Evolutionary conservation across 2,329 filamentous ascomycete species (phyloP).

Genomic region (Clathrospora elynae): DNA sequence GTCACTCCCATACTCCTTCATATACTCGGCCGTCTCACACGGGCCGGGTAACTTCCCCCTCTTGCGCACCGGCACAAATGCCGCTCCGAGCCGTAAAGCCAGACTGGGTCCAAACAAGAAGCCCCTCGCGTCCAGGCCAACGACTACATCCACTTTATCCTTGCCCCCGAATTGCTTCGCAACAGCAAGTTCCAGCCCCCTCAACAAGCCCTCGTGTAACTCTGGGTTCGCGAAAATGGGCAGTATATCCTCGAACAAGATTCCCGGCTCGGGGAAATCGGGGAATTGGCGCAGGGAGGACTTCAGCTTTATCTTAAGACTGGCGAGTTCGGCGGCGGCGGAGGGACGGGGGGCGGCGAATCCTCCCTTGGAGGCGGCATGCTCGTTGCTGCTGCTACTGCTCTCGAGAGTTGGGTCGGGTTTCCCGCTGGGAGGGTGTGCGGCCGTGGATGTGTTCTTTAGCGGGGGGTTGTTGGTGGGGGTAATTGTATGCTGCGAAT

Average conservation of each 20-base stretch:
- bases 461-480: constrained; percentile 26
- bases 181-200: constrained; percentile 84
- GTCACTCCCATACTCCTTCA: constrained; percentile 96
- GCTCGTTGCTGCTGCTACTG: no score
- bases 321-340: constrained; percentile 56
- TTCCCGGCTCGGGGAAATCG: constrained; percentile 90
- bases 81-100: constrained; percentile 78
- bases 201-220: constrained; percentile 77
- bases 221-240: constrained; percentile 83
- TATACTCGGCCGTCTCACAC: constrained; percentile 80
- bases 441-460: constrained; percentile 34
- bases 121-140: constrained; percentile 90
- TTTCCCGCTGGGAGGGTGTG: constrained; percentile 38
- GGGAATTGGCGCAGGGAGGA: constrained; percentile 79
- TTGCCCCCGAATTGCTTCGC: constrained; percentile 61
- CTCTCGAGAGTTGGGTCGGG: constrained; percentile 44
- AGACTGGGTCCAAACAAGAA: constrained; percentile 94
- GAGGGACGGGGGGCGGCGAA: constrained; percentile 56
- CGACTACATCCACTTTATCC: constrained; percentile 79
- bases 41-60: constrained; percentile 92
- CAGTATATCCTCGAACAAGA: constrained; percentile 97
- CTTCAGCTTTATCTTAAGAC: constrained; percentile 71
- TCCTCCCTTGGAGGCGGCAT: constrained; percentile 54
- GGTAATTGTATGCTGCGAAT: constrained; percentile 25
- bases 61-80: constrained; percentile 94